Evolutionary conservation across 257 asterid genomes (phyloP).

Genomic region (Oldenlandia corymbosa): DNA sequence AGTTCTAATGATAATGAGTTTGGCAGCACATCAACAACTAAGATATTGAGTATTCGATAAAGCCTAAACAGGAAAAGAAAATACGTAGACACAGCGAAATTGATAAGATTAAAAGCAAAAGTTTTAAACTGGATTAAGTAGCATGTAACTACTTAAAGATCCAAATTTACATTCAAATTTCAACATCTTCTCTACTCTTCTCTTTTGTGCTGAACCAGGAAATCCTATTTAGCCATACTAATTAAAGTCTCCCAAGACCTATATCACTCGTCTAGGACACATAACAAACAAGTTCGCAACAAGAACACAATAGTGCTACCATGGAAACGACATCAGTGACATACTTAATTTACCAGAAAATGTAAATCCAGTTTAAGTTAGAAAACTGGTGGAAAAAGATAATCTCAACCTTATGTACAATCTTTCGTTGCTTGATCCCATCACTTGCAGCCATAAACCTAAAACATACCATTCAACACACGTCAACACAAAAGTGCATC

Average conservation of each 20-base stretch:
- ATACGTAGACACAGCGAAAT: background rate
- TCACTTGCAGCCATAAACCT: conserved; percentile 87
- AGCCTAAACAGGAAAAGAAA: background rate
- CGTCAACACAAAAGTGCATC: background rate
- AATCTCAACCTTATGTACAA: conserved; percentile 61
- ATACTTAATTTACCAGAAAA: background rate
- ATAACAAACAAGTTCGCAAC: background rate
- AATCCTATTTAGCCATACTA: background rate
- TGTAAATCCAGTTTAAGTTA: background rate
- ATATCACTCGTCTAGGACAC: background rate
- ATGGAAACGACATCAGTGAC: background rate
- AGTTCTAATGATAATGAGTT: too few species aligned
- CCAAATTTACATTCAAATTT: background rate
- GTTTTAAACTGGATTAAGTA: background rate
- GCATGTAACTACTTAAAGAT: background rate
- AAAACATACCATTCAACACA: background rate
- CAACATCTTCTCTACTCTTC: background rate
- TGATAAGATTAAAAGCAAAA: background rate
- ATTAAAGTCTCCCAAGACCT: background rate
- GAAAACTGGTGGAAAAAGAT: background rate
- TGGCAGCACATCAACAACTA: background rate
- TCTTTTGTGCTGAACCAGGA: background rate
- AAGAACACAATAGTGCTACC: background rate
- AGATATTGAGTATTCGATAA: too few species aligned
- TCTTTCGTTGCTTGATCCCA: conserved; percentile 59